Conservation (phyloP, 2,329 filamentous ascomycete genomes). For the Fusarium sublunatum region DNA sequence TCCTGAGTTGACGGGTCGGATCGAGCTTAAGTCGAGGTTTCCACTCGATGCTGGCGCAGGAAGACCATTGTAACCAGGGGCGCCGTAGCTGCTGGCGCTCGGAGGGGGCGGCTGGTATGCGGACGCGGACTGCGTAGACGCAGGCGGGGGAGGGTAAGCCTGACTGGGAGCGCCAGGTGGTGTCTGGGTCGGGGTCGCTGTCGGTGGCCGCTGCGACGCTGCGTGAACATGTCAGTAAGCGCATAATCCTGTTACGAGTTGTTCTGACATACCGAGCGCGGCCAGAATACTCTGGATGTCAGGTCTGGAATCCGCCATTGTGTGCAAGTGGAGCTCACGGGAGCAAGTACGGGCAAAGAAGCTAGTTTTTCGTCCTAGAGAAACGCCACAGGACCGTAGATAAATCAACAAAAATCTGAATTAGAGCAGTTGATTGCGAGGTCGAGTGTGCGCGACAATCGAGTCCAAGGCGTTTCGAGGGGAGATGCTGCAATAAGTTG, state of each 20-base stretch:
- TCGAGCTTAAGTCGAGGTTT: slow-evolving; percentile 81
- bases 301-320: slow-evolving; percentile 45
- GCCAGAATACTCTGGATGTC: slow-evolving; percentile 59
- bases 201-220: slow-evolving; percentile 60
- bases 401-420: slow-evolving; percentile 1
- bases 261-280: slow-evolving; percentile 57
- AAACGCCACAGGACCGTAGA: slow-evolving; percentile 7
- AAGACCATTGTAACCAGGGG: slow-evolving; percentile 57
- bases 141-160: slow-evolving; percentile 55
- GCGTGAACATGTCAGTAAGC: slow-evolving; percentile 39
- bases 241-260: slow-evolving; percentile 16
- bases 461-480: slow-evolving; percentile 3
- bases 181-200: slow-evolving; percentile 56
- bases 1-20: slow-evolving; percentile 82
- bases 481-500: slow-evolving; percentile 18
- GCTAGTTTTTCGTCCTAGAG: slow-evolving; percentile 23
- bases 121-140: slow-evolving; percentile 49
- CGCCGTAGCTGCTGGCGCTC: slow-evolving; percentile 44
- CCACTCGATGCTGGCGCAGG: slow-evolving; percentile 79
- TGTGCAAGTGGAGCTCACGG: slow-evolving; percentile 23
- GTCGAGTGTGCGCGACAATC: slow-evolving; percentile 14
- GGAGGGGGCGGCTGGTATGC: slow-evolving; percentile 55
- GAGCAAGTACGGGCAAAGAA: slow-evolving; percentile 20
- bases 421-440: neutral
- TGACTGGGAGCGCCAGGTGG: slow-evolving; percentile 53